Base-by-base conservation (phyloP, 2,329 filamentous ascomycete genomes). In the Epichloe elymi region DNA sequence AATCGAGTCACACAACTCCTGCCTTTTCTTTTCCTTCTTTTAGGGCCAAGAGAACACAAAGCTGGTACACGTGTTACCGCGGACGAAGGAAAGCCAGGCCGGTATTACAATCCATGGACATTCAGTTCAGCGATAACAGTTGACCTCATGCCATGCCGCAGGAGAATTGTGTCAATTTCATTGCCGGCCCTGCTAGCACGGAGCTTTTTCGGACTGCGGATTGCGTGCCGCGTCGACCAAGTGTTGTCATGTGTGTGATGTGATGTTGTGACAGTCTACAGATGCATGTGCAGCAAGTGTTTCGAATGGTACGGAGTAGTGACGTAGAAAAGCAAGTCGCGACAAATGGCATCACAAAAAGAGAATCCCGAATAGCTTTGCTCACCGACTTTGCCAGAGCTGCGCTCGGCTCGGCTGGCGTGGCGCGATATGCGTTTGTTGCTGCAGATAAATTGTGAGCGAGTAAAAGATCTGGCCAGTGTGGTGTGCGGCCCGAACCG, bases 351-450 rank as follows among this genome's bases (percentile, higher is more conserved):
- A 30, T 10, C 8, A 30, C 8, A 8, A 30, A 15, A 10, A 8
- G n/a, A 8, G 17, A 10, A 40, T 8, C 7, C 8, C 20, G 10
- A 6, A 40, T 19, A 49, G 26, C 4, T 17, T 17, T 30, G 48
- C 48, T 44, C 48, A 49, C 48, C 48, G 48, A 49, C 48, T 49
- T 49, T 30, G 14, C 15, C 12, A 41, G 23, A 33, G 23, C 5
- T 49, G 39, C n/a, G 26, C 37, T 41, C 26, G 37, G 37, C 46
- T 44, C 26, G 48, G 30, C 48, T 38, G 48, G 26, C 20, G 48
- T 44, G 40, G 48, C 40, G 39, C 23, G 26, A n/a, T 17, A 26
- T 10, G 39, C 30, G 8, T 19, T 15, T 44, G 23, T n/a, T 44
- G 26, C 42, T 44, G 42, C 26, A 26, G 26, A 26, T 7, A 26